Evolutionary conservation across 164 flowering plant genomes (phyloP).

Genomic region (Chloranthus sessilifolius): DNA sequence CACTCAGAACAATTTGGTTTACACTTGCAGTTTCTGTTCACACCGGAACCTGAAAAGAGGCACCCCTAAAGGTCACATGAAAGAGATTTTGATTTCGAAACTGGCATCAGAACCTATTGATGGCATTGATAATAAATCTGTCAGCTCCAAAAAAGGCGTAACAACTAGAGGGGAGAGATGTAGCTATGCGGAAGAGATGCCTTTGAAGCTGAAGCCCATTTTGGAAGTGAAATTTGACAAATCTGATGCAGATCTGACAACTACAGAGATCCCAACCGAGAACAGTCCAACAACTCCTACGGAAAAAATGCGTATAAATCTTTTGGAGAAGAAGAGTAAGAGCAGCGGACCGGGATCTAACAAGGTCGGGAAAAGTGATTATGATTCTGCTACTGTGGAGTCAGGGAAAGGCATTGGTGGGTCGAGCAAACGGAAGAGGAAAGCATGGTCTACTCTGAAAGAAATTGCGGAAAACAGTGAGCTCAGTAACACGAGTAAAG

Average conservation of each 20-base stretch:
- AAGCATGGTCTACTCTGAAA: constrained; percentile 16
- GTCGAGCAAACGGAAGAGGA: constrained; percentile 16
- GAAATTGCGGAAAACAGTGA: constrained; percentile 12
- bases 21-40: constrained; percentile 68
- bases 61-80: constrained; percentile 57
- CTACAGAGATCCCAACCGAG: constrained; percentile 4
- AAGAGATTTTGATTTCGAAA: constrained; percentile 37
- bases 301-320: constrained; percentile 15
- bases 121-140: not conserved
- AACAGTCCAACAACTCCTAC: constrained; percentile 35
- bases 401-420: not conserved
- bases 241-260: constrained; percentile 2
- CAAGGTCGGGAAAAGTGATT: constrained; percentile 34
- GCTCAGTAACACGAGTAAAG: constrained; percentile 1
- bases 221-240: constrained; percentile 1
- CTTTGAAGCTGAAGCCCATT: constrained; percentile 8
- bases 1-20: constrained; percentile 53
- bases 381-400: not conserved
- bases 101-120: constrained; percentile 4
- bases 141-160: constrained; percentile 8
- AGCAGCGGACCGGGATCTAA: not conserved
- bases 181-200: no score
- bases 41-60: constrained; percentile 60
- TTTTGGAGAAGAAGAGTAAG: constrained; percentile 22
- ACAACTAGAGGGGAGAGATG: not conserved